These are phyloP conservation scores for Podospora pseudocomata DNA, from an alignment of 495 filamentous ascomycete genomes.

Conservation along the genomic window DNA sequence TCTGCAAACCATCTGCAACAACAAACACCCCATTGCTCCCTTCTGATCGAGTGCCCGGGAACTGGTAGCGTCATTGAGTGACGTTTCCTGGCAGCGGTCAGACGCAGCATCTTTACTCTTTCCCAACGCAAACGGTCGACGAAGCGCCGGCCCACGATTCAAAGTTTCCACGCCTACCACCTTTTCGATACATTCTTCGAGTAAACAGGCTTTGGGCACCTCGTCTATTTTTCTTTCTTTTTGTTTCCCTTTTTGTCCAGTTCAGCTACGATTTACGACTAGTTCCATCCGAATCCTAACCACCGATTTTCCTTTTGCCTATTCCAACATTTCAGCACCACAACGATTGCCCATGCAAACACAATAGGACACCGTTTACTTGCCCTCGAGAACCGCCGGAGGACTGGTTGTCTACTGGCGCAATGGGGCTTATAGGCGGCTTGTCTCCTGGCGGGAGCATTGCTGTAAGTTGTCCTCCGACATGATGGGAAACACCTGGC, in stretches of 20 bases:
- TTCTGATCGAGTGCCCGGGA: neutral
- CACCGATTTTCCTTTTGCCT: neutral
- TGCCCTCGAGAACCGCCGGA: slow-evolving; percentile 29
- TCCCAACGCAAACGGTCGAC: slow-evolving; percentile 1
- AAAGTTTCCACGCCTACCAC: slow-evolving; percentile 1
- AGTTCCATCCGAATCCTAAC: neutral
- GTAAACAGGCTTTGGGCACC: neutral
- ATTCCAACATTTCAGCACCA: neutral
- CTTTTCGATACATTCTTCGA: neutral
- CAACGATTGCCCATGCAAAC: slow-evolving; percentile 25
- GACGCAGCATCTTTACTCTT: neutral
- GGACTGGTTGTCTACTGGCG: slow-evolving; percentile 24
- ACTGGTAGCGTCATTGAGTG: slow-evolving; percentile 8
- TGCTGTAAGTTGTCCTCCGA: slow-evolving; percentile 56
- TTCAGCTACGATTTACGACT: neutral
- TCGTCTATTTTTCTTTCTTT: neutral
- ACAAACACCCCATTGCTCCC: neutral
- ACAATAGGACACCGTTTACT: slow-evolving; percentile 19
- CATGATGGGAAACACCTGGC: neutral
- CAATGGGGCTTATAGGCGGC: slow-evolving; percentile 74
- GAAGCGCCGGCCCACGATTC: slow-evolving; percentile 3
- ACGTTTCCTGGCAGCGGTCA: neutral
- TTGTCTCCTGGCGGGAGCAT: slow-evolving; percentile 84
- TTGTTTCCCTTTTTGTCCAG: neutral
- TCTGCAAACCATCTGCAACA: neutral